These are phyloP conservation scores for Boletus huronensis DNA, from an alignment of 768 basidiomycete species.

Conservation along the genomic window DNA sequence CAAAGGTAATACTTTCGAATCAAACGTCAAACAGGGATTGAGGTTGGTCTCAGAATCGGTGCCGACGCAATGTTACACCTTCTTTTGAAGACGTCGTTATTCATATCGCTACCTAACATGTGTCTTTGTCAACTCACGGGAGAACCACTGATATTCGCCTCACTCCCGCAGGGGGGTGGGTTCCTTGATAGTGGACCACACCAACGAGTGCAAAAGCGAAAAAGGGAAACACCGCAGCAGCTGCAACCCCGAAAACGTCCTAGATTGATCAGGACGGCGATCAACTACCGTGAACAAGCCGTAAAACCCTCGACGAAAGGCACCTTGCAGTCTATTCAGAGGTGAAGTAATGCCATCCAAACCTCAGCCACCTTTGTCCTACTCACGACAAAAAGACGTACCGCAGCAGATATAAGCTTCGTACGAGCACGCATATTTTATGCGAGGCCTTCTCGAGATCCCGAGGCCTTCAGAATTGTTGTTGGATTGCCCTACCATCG, in stretches of 20 bases:
- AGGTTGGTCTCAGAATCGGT: conserved; percentile 55
- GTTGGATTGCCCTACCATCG: conserved; percentile 70
- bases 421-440: conserved; percentile 65
- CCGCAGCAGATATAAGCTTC: conserved; percentile 51
- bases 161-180: conserved; percentile 20
- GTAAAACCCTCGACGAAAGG: conserved; percentile 5
- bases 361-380: background rate
- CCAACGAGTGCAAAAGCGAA: conserved; percentile 18
- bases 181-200: conserved; percentile 9
- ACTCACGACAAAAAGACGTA: conserved; percentile 31
- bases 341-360: conserved; percentile 6
- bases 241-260: conserved; percentile 28
- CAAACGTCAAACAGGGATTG: background rate
- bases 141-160: conserved; percentile 52
- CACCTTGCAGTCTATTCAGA: conserved; percentile 16
- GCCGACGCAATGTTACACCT: conserved; percentile 75
- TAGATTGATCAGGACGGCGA: conserved; percentile 9
- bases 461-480: conserved; percentile 45
- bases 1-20: conserved; percentile 43
- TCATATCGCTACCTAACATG: conserved; percentile 74
- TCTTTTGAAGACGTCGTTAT: conserved; percentile 70
- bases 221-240: conserved; percentile 15
- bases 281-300: background rate
- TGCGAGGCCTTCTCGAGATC: conserved; percentile 51
- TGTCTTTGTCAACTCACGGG: conserved; percentile 86